These are phyloP conservation scores for Colletotrichum acutatum DNA, from an alignment of 2,329 filamentous ascomycete species.

Conservation along the genomic window DNA sequence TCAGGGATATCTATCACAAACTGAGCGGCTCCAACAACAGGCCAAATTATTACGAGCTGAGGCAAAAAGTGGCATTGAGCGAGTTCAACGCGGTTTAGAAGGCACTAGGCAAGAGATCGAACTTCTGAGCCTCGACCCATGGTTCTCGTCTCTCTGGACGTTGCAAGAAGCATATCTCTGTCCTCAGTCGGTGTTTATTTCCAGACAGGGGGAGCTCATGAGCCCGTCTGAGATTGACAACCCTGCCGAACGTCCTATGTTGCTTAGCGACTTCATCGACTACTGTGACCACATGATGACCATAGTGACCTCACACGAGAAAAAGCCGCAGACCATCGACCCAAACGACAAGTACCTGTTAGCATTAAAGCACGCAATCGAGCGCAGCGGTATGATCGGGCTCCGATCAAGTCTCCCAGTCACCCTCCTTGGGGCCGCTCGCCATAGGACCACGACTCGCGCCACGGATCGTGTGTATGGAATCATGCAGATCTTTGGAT, in stretches of 20 bases:
- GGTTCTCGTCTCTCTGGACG: not conserved
- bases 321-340: not conserved
- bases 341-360: not conserved
- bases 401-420: not conserved
- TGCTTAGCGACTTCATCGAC: not conserved
- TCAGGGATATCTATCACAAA: not conserved
- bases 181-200: not conserved
- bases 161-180: not conserved
- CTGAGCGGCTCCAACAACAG: not conserved
- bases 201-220: not conserved
- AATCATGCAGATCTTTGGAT: not conserved
- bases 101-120: not conserved
- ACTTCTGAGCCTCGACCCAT: not conserved
- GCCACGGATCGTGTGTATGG: not conserved
- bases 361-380: not conserved
- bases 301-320: not conserved
- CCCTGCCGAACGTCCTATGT: not conserved
- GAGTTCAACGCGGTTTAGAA: not conserved
- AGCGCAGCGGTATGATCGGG: not conserved
- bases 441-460: not conserved
- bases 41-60: not conserved
- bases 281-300: not conserved
- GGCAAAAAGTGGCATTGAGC: not conserved
- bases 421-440: not conserved
- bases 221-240: not conserved